Evolutionary conservation across 2,329 filamentous ascomycete species (phyloP).

Genomic region (Colletotrichum tropicale): DNA sequence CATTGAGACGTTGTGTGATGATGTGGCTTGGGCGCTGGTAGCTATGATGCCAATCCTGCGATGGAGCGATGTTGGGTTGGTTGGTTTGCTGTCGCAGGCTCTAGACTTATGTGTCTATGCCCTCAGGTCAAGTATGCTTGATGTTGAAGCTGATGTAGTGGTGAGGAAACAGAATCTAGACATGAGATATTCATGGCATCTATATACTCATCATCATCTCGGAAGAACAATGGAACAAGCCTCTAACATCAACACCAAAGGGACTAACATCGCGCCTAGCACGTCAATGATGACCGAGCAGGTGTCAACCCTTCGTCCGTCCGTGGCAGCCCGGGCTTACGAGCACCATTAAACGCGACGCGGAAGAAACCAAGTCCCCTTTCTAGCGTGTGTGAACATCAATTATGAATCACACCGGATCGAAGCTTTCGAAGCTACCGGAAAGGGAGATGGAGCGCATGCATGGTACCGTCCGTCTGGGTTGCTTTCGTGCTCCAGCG

Average conservation of each 20-base stretch:
- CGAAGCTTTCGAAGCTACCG: background rate
- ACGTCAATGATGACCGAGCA: slow-evolving; percentile 16
- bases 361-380: background rate
- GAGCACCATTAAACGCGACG: background rate
- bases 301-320: background rate
- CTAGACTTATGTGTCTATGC: background rate
- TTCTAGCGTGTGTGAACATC: background rate
- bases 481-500: background rate
- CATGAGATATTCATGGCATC: background rate
- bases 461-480: background rate
- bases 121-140: background rate
- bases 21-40: background rate
- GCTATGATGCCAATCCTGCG: background rate
- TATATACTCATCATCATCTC: background rate
- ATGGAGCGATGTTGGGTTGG: background rate
- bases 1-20: background rate
- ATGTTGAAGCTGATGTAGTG: background rate
- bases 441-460: background rate
- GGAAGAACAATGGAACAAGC: background rate
- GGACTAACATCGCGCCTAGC: background rate
- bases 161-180: background rate
- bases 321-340: background rate
- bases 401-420: slow-evolving; percentile 8
- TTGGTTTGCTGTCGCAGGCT: background rate
- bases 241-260: background rate